A percentile compares a stretch with the other conserved stretches of the same genome.
These are phyloP conservation scores for Pseudonitzschia multiseries DNA, from an alignment of 108 stramenopile genomes.

Conservation along the genomic window DNA sequence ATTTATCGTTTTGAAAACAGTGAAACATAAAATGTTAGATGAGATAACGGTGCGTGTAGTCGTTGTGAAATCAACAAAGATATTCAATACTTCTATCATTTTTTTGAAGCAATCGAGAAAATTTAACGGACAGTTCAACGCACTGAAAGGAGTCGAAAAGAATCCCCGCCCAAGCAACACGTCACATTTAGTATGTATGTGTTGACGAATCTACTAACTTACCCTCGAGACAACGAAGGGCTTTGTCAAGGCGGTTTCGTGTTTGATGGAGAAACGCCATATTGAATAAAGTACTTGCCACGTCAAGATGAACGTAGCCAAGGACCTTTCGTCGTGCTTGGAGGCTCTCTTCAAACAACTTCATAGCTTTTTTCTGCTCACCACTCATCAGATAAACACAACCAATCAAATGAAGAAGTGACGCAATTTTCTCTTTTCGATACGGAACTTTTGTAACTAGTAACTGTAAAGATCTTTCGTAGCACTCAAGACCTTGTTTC, in stretches of 20 bases:
- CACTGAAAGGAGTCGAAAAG: no score
- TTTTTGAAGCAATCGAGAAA: no score
- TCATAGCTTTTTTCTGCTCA: slow-evolving; percentile 61
- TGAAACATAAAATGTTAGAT: no score
- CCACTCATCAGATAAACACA: slow-evolving; percentile 61
- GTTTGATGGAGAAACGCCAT: slow-evolving; percentile 67
- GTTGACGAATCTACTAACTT: neutral
- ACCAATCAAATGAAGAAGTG: slow-evolving; percentile 61
- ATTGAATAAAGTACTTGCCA: slow-evolving; percentile 75
- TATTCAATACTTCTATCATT: no score
- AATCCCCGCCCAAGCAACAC: no score
- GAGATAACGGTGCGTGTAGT: no score
- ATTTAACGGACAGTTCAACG: no score
- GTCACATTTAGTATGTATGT: no score
- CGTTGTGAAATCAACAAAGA: no score
- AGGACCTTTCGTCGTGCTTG: slow-evolving; percentile 64
- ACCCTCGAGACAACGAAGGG: slow-evolving; percentile 58
- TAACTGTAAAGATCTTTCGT: slow-evolving; percentile 56
- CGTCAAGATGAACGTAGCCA: slow-evolving; percentile 76
- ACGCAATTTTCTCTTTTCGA: slow-evolving; percentile 63
- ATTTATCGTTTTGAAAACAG: neutral
- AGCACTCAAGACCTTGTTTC: slow-evolving; percentile 59
- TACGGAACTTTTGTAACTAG: slow-evolving; percentile 56
- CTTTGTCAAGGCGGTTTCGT: slow-evolving; percentile 54
- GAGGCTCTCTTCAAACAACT: slow-evolving; percentile 66